These are phyloP conservation scores for Penicillium brevicompactum DNA, from an alignment of 2,329 filamentous ascomycete species.

Conservation along the genomic window DNA sequence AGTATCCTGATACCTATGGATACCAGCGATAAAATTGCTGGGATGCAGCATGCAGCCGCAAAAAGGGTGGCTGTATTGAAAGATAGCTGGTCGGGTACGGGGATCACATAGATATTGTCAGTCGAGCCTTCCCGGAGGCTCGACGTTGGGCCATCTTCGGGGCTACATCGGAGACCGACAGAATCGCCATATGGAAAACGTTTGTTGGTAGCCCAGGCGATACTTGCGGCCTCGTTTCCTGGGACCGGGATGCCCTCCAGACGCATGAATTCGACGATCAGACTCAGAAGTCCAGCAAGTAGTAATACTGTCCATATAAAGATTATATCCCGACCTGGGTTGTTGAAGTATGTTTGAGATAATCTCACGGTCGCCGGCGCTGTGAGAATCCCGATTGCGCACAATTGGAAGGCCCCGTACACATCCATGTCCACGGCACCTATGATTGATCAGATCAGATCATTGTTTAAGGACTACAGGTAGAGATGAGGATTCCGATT, in stretches of 20 bases:
- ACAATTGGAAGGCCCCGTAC: conserved; percentile 68
- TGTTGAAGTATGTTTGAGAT: conserved; percentile 66
- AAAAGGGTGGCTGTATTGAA: conserved; percentile 64
- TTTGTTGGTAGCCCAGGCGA: conserved; percentile 39
- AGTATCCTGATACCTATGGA: conserved; percentile 67
- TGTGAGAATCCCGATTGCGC: conserved; percentile 65
- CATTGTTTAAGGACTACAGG: neutral
- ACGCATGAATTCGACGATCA: conserved; percentile 67
- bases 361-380: conserved; percentile 64
- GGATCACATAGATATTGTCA: conserved; percentile 65
- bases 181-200: conserved; percentile 13
- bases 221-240: conserved; percentile 40
- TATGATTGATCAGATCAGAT: conserved; percentile 30
- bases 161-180: conserved; percentile 14
- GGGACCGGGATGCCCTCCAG: conserved; percentile 49
- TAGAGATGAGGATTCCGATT: neutral
- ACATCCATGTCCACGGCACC: conserved; percentile 69
- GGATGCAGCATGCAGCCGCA: conserved; percentile 66
- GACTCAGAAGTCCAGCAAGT: conserved; percentile 57
- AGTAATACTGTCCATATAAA: conserved; percentile 67
- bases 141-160: conserved; percentile 48
- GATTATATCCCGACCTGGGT: conserved; percentile 65
- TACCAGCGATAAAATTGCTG: conserved; percentile 62
- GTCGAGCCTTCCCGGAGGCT: conserved; percentile 58
- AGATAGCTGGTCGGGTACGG: conserved; percentile 56